Evolutionary conservation across 208 protist species (phyloP).

Genomic region (Jaenimonas drosophilae): DNA sequence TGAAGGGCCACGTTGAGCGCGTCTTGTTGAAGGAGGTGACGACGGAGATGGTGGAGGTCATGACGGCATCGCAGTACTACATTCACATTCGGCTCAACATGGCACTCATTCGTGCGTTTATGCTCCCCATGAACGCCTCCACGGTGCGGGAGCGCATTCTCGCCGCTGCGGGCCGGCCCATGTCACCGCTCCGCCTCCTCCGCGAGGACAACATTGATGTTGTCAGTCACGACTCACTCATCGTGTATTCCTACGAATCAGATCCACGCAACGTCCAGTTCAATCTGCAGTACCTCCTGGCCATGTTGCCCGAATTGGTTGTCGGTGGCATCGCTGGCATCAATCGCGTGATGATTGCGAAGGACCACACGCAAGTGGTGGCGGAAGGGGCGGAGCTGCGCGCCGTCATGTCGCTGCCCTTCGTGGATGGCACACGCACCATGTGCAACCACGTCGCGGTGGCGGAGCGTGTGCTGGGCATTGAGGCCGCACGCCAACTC

Average conservation of each 20-base stretch:
- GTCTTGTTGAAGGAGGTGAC: conserved; percentile 89
- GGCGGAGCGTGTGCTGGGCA: conserved; percentile 93
- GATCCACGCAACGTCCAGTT: conserved; percentile 50
- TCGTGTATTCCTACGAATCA: conserved; percentile 57
- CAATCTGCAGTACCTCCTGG: conserved; percentile 81
- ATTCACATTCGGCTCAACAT: conserved; percentile 93
- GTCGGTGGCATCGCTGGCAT: conserved; percentile 92
- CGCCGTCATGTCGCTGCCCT: conserved; percentile 93
- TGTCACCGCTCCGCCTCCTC: conserved; percentile 84
- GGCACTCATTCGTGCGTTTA: conserved; percentile 77
- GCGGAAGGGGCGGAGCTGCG: conserved; percentile 91
- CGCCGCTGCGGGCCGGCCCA: conserved; percentile 37
- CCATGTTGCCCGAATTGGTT: conserved; percentile 79
- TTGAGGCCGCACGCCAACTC: conserved; percentile 95
- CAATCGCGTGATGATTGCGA: conserved; percentile 94
- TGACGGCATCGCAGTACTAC: conserved; percentile 70
- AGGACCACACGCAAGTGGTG: conserved; percentile 68
- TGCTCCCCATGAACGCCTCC: conserved; percentile 88
- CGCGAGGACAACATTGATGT: conserved; percentile 75
- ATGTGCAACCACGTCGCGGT: conserved; percentile 98
- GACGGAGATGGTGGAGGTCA: conserved; percentile 81
- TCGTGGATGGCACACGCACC: conserved; percentile 87
- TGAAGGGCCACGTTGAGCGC: conserved; percentile 90
- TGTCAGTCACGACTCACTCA: conserved; percentile 42
- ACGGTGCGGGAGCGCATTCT: conserved; percentile 79